Conservation (phyloP, 2,329 filamentous ascomycete species). For the Fusarium mundagurra region DNA sequence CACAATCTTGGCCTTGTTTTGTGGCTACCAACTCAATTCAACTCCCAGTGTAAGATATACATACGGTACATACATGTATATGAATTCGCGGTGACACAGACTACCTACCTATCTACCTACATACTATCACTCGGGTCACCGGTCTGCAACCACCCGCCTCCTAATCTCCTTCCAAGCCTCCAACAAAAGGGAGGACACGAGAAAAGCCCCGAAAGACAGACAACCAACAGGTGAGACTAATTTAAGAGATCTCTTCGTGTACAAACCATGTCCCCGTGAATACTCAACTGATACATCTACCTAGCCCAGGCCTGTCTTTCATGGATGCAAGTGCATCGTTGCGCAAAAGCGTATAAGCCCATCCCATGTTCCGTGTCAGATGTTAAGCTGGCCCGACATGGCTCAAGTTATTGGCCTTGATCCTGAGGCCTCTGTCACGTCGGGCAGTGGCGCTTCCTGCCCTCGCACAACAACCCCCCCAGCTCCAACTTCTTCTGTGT, state of each 20-base stretch:
- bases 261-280: neutral
- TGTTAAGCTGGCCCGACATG: slow-evolving; percentile 36
- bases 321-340: slow-evolving; percentile 40
- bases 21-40: neutral
- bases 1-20: neutral
- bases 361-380: slow-evolving; percentile 16
- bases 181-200: slow-evolving; percentile 1
- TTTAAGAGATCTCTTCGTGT: neutral
- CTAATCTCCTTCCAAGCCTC: neutral
- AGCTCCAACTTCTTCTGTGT: slow-evolving; percentile 11
- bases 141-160: slow-evolving; percentile 18
- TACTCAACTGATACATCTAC: neutral
- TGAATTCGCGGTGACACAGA: slow-evolving; percentile 15
- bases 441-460: slow-evolving; percentile 33
- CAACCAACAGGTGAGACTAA: slow-evolving; percentile 17
- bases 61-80: too few relatives aligned
- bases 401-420: slow-evolving; percentile 35
- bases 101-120: neutral
- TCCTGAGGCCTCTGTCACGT: slow-evolving; percentile 35
- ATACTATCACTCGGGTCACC: neutral
- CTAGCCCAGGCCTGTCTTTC: slow-evolving; percentile 35
- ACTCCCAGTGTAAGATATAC: neutral
- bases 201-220: slow-evolving; percentile 27
- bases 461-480: slow-evolving; percentile 29
- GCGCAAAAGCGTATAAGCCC: slow-evolving; percentile 25